Percentiles rank a stretch among this genome's conserved stretches.
These are phyloP conservation scores for Volvox carteri DNA, from an alignment of 163 green algal species.

Conservation along the genomic window DNA sequence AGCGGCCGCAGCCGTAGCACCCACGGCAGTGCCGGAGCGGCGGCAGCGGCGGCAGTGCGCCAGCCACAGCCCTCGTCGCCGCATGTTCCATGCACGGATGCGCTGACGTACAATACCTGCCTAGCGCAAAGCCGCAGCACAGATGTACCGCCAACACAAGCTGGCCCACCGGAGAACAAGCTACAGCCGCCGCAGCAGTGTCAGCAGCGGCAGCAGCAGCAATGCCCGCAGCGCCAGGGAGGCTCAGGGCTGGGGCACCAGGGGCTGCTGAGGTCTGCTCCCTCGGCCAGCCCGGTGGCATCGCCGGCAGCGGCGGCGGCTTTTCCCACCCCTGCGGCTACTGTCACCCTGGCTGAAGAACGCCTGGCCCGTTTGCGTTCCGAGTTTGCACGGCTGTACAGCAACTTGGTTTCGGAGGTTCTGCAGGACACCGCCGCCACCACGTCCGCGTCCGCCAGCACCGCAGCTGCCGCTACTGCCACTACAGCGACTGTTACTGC, in stretches of 20 bases:
- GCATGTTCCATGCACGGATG: no score
- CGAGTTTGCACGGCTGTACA: conserved; percentile 34
- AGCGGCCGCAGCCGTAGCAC: neutral
- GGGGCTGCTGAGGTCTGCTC: no score
- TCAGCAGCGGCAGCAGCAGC: neutral
- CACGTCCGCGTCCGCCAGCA: neutral
- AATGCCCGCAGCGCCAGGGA: no score
- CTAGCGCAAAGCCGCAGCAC: no score
- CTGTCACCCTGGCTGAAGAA: neutral
- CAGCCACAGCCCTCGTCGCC: neutral
- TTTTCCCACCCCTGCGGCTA: neutral
- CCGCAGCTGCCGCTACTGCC: neutral
- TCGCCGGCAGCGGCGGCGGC: conserved; percentile 9
- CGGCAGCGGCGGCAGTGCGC: neutral
- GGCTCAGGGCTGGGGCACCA: no score
- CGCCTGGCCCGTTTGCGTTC: neutral
- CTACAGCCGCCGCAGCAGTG: neutral
- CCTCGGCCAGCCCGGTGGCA: no score
- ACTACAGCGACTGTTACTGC: neutral
- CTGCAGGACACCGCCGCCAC: neutral
- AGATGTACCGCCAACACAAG: no score
- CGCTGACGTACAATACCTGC: no score
- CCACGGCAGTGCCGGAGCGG: neutral
- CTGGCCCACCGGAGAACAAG: neutral
- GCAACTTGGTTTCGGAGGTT: conserved; percentile 14